Conservation (phyloP, 305 asterid genomes). For the Solanum aculeatissimum region DNA sequence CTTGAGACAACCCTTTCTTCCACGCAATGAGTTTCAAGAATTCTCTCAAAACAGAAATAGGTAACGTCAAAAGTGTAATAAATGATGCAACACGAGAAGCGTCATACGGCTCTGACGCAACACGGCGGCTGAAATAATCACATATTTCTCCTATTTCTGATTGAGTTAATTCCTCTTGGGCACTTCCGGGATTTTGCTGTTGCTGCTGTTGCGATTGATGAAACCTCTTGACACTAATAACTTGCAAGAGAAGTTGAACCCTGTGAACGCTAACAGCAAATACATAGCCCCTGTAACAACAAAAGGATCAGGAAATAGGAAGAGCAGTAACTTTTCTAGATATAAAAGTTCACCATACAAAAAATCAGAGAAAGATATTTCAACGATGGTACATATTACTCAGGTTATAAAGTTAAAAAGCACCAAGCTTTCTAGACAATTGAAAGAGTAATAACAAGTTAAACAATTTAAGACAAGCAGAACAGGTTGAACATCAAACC, state of each 20-base stretch:
- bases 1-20: slow-evolving; percentile 89
- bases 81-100: slow-evolving; percentile 98
- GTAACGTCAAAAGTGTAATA: slow-evolving; percentile 86
- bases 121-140: slow-evolving; percentile 96
- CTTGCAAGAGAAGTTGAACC: slow-evolving; percentile 99
- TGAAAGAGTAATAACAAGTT: neutral
- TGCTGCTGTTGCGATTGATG: slow-evolving; percentile 83
- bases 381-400: neutral
- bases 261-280: slow-evolving; percentile 99
- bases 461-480: neutral
- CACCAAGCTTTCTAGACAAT: neutral
- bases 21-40: slow-evolving; percentile 93
- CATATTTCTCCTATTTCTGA: slow-evolving; percentile 93
- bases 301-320: slow-evolving; percentile 6
- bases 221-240: slow-evolving; percentile 85
- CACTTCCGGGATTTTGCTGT: slow-evolving; percentile 65
- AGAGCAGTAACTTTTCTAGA: neutral
- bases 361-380: neutral
- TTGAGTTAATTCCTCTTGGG: slow-evolving; percentile 85
- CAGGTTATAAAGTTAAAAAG: neutral
- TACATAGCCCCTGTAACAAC: slow-evolving; percentile 76
- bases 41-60: slow-evolving; percentile 87
- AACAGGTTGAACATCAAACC: neutral
- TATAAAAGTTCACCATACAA: neutral
- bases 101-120: slow-evolving; percentile 98